These are phyloP conservation scores for Posidonia oceanica DNA, from an alignment of 116 monocot genomes.

Conservation along the genomic window DNA sequence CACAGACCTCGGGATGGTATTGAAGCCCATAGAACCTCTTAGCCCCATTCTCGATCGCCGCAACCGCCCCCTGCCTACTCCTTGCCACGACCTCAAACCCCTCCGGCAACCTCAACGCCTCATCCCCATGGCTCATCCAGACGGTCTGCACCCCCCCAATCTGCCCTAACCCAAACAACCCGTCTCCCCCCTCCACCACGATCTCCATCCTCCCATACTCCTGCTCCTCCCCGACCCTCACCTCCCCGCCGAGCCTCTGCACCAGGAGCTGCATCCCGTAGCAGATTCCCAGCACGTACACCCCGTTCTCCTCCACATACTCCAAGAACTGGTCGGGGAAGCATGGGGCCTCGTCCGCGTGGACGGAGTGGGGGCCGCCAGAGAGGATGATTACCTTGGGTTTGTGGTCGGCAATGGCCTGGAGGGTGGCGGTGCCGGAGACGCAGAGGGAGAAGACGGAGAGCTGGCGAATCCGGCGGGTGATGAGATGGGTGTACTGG, in stretches of 20 bases:
- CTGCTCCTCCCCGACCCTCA: constrained; percentile 62
- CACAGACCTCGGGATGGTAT: constrained; percentile 67
- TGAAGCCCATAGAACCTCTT: constrained; percentile 72
- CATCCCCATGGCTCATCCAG: constrained; percentile 99
- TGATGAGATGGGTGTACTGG: constrained; percentile 98
- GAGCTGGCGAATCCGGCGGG: constrained; percentile 81
- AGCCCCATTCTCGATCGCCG: constrained; percentile 51
- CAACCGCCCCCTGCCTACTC: constrained; percentile 77
- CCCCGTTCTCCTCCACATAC: constrained; percentile 42
- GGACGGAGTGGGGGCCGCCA: constrained; percentile 94
- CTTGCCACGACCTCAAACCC: constrained; percentile 74
- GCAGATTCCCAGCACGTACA: constrained; percentile 76
- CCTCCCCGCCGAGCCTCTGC: constrained; percentile 81
- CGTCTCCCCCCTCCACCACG: constrained; percentile 27
- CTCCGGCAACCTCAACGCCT: constrained; percentile 58
- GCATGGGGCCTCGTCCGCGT: constrained; percentile 48
- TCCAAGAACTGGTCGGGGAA: constrained; percentile 81
- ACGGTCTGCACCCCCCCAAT: constrained; percentile 49
- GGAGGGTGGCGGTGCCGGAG: constrained; percentile 65
- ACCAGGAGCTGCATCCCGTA: constrained; percentile 96
- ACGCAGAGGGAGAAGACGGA: constrained; percentile 81
- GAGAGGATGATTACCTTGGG: constrained; percentile 79
- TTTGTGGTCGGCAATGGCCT: constrained; percentile 31
- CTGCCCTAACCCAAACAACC: constrained; percentile 26
- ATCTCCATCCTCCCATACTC: constrained; percentile 98